Percentiles rank a stretch among this genome's conserved stretches.
Evolutionary conservation across 140 eudicot genomes (phyloP).

Genomic region (Erigeron philadelphicus): DNA sequence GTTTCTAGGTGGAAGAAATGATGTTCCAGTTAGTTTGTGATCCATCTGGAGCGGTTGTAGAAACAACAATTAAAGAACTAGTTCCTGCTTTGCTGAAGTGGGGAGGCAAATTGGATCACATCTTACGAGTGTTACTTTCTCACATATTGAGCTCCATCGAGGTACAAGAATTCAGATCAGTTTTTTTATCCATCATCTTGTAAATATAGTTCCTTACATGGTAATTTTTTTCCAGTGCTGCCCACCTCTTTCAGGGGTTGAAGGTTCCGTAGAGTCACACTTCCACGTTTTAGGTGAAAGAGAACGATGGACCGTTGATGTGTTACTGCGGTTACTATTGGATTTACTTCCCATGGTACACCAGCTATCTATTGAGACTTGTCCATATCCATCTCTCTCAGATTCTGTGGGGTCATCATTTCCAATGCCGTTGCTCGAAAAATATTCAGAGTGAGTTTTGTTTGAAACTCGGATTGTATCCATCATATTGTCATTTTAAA

Average conservation of each 20-base stretch:
- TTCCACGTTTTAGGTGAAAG: constrained; percentile 88
- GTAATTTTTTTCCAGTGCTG: constrained; percentile 59
- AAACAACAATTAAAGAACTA: constrained; percentile 67
- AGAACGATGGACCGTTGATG: constrained; percentile 95
- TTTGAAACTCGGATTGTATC: neutral
- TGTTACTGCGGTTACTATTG: constrained; percentile 58
- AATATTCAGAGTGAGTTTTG: constrained; percentile 65
- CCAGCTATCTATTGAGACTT: constrained; percentile 71
- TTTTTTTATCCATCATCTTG: constrained; percentile 10
- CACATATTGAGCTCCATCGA: constrained; percentile 72
- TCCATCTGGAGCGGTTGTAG: constrained; percentile 96
- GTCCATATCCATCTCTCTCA: constrained; percentile 67
- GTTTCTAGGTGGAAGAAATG: constrained; percentile 89
- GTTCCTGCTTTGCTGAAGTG: constrained; percentile 84
- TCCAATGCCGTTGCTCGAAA: constrained; percentile 58
- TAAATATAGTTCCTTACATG: constrained; percentile 27
- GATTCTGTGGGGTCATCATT: constrained; percentile 49
- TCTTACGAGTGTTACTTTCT: constrained; percentile 62
- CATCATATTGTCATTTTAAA: neutral
- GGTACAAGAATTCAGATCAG: constrained; percentile 37
- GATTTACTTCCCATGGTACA: constrained; percentile 66
- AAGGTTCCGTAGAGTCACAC: constrained; percentile 82
- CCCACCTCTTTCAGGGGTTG: constrained; percentile 96
- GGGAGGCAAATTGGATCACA: constrained; percentile 82
- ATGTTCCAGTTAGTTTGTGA: constrained; percentile 93